Evolutionary conservation across 306 rosid species (phyloP).

Genomic region (Gynostemma pentaphyllum): DNA sequence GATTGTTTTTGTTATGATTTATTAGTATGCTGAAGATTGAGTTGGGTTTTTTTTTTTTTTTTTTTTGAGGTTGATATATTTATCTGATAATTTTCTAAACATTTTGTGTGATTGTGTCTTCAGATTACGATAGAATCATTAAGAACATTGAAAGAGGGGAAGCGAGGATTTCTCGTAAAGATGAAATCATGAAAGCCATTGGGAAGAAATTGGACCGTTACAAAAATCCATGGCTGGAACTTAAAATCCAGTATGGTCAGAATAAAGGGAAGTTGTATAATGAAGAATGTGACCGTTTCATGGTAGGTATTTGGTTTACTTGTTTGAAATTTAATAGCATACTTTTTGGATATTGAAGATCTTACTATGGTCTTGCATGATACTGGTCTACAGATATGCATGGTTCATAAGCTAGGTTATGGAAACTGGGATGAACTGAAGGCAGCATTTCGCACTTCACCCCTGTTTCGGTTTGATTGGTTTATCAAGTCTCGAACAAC

Average conservation of each 20-base stretch:
- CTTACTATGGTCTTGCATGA: neutral
- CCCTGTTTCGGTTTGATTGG: conserved; percentile 99
- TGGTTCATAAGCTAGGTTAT: conserved; percentile 96
- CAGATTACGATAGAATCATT: conserved; percentile 91
- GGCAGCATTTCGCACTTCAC: conserved; percentile 94
- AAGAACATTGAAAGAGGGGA: conserved; percentile 99
- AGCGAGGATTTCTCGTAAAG: conserved; percentile 91
- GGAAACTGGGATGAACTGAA: conserved; percentile 99
- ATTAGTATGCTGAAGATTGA: neutral
- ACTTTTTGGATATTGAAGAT: neutral
- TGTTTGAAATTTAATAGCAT: neutral
- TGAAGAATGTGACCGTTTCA: conserved; percentile 98
- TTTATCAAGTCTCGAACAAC: conserved; percentile 98
- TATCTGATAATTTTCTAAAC: neutral
- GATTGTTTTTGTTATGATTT: neutral
- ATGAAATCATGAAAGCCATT: conserved; percentile 97
- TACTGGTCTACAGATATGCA: conserved; percentile 56
- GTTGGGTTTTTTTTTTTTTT: neutral
- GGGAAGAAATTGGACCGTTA: conserved; percentile 96
- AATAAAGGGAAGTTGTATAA: conserved; percentile 95
- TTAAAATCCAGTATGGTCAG: conserved; percentile 93
- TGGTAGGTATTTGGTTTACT: conserved; percentile 32
- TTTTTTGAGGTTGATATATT: neutral
- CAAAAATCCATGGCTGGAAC: conserved; percentile 98
- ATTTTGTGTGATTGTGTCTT: neutral